Conservation (phyloP, 371 early-diverging fungal species). For the Pancytospora philotis region DNA sequence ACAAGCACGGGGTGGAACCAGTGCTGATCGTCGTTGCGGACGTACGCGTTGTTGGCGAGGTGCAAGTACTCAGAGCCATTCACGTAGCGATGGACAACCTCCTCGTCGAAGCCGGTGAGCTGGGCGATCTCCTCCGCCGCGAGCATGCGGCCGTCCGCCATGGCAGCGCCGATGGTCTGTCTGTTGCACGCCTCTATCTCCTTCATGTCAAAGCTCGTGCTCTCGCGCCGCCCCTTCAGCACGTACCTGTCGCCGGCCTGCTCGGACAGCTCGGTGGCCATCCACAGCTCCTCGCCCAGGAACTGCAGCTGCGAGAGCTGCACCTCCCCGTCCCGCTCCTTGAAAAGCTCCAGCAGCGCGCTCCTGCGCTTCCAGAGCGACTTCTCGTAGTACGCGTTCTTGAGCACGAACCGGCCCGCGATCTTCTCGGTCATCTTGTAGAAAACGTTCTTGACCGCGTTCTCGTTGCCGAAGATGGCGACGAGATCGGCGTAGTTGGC, state of each 20-base stretch:
- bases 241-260: conserved; percentile 20
- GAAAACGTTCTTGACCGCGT: conserved; percentile 20
- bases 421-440: conserved; percentile 31
- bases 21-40: conserved; percentile 5
- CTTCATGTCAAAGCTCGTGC: conserved; percentile 11
- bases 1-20: conserved; percentile 7
- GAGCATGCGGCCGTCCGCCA: neutral
- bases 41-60: conserved; percentile 19
- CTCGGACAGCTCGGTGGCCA: conserved; percentile 27
- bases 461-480: conserved; percentile 14
- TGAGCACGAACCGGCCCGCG: conserved; percentile 40
- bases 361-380: conserved; percentile 24
- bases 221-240: conserved; percentile 28
- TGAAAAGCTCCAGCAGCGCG: conserved; percentile 25
- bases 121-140: neutral
- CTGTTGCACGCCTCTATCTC: neutral
- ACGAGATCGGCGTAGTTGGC: conserved; percentile 32
- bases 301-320: conserved; percentile 15
- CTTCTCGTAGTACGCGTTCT: conserved; percentile 41
- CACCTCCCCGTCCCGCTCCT: conserved; percentile 8
- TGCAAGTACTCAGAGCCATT: neutral
- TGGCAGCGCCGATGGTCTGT: neutral
- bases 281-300: conserved; percentile 22
- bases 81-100: neutral
- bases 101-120: neutral